Percentiles rank a stretch among this genome's conserved stretches.
These are phyloP conservation scores for Calocybe cyanea DNA, from an alignment of 768 basidiomycete genomes.

Conservation along the genomic window DNA sequence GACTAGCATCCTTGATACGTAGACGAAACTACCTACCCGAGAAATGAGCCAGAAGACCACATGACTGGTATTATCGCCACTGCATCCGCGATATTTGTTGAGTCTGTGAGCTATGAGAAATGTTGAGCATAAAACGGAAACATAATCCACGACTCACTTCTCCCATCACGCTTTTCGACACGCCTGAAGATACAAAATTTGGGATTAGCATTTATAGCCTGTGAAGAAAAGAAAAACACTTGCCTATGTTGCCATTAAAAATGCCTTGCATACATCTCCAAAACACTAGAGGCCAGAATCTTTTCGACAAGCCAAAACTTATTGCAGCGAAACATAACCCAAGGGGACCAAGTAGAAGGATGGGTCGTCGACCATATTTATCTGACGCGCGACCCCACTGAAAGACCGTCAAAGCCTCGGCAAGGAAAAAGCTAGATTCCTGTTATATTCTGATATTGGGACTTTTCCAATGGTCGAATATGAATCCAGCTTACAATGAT, in stretches of 20 bases:
- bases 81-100: conserved; percentile 23
- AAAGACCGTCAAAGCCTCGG: conserved; percentile 28
- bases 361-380: conserved; percentile 28
- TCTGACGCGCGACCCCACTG: conserved; percentile 34
- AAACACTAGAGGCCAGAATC: conserved; percentile 17
- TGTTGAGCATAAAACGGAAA: background rate
- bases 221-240: conserved; percentile 4
- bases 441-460: conserved; percentile 13
- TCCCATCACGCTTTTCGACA: conserved; percentile 19
- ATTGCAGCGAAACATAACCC: conserved; percentile 29
- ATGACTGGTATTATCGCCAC: conserved; percentile 25
- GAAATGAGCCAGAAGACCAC: conserved; percentile 22
- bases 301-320: conserved; percentile 30
- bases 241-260: conserved; percentile 28
- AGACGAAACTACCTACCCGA: conserved; percentile 18
- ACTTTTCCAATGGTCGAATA: background rate
- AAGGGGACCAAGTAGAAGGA: conserved; percentile 29
- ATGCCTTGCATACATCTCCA: conserved; percentile 14
- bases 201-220: background rate
- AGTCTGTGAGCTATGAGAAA: conserved; percentile 22
- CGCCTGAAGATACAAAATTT: conserved; percentile 12
- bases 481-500: conserved; percentile 31
- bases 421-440: conserved; percentile 34
- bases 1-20: background rate
- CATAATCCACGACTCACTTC: conserved; percentile 6